Evolutionary conservation across 257 asterid genomes (phyloP).

Genomic region (Gentiana macrophylla): DNA sequence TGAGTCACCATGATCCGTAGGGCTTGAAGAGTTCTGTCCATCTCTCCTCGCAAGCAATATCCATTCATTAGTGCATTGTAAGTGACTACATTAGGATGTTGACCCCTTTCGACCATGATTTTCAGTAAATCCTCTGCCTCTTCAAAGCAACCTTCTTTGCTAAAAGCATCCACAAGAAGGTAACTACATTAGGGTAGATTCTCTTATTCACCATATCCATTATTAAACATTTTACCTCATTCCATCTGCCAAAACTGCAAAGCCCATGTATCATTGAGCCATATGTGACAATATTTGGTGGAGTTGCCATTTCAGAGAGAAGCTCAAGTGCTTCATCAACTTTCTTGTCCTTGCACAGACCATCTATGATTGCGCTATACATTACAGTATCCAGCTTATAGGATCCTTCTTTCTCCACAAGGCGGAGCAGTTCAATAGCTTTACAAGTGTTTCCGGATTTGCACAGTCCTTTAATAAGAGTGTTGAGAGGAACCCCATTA

Average conservation of each 20-base stretch:
- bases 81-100: constrained; percentile 12
- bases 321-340: too few species aligned
- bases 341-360: too few species aligned
- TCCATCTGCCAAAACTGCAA: constrained; percentile 15
- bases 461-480: constrained; percentile 12
- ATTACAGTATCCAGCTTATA: too few species aligned
- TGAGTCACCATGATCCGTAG: constrained; percentile 12
- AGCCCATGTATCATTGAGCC: constrained; percentile 16
- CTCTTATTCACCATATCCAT: constrained; percentile 8
- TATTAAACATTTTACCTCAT: constrained; percentile 8
- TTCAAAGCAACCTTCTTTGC: constrained; percentile 13
- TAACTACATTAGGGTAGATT: constrained; percentile 3
- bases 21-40: constrained; percentile 11
- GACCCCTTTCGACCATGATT: constrained; percentile 9
- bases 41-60: constrained; percentile 15
- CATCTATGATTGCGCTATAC: too few species aligned
- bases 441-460: constrained; percentile 3
- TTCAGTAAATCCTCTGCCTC: constrained; percentile 14
- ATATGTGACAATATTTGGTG: constrained; percentile 13
- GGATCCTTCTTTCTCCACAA: too few species aligned
- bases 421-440: neutral
- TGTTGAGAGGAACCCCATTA: neutral
- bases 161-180: constrained; percentile 5
- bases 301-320: constrained; percentile 9
- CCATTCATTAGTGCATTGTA: constrained; percentile 18